Conservation (phyloP, 331 rosid species). For the Telfairia occidentalis region DNA sequence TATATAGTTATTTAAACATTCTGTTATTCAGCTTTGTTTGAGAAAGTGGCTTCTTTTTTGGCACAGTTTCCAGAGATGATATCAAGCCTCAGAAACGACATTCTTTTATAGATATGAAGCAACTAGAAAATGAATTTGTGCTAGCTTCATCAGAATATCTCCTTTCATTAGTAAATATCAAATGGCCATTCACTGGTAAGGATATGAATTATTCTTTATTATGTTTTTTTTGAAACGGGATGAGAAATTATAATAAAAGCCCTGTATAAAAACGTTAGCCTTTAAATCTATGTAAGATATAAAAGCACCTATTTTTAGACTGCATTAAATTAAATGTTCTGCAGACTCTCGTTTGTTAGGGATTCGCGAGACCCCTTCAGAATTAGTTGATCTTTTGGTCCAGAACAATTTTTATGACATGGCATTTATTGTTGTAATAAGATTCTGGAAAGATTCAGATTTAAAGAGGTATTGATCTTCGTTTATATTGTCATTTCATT, state of each 20-base stretch:
- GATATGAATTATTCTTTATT: not conserved
- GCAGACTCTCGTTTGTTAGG: conserved; percentile 25
- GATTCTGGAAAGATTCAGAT: conserved; percentile 74
- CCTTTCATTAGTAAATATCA: conserved; percentile 60
- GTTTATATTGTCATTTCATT: conserved; percentile 9
- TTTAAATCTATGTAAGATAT: not conserved
- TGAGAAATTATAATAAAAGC: not conserved
- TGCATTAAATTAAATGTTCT: not conserved
- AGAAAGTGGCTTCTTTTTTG: conserved; percentile 14
- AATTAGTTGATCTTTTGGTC: conserved; percentile 70
- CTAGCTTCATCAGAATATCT: conserved; percentile 76
- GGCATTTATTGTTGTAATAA: conserved; percentile 61
- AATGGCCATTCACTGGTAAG: conserved; percentile 64
- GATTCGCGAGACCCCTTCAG: conserved; percentile 40
- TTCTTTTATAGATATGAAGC: conserved; percentile 45
- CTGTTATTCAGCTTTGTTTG: conserved; percentile 11
- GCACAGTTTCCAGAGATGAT: conserved; percentile 30
- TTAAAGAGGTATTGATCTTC: conserved; percentile 51
- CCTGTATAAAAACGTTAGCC: not conserved
- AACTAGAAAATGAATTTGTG: conserved; percentile 71
- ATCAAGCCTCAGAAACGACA: conserved; percentile 38
- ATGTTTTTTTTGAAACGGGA: not conserved
- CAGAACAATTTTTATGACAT: conserved; percentile 55
- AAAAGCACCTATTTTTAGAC: not conserved
- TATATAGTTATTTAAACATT: conserved; percentile 12